A percentile compares a stretch with the other conserved stretches of the same genome.
Evolutionary conservation across 257 asterid species (phyloP).

Genomic region (Petrea volubilis): DNA sequence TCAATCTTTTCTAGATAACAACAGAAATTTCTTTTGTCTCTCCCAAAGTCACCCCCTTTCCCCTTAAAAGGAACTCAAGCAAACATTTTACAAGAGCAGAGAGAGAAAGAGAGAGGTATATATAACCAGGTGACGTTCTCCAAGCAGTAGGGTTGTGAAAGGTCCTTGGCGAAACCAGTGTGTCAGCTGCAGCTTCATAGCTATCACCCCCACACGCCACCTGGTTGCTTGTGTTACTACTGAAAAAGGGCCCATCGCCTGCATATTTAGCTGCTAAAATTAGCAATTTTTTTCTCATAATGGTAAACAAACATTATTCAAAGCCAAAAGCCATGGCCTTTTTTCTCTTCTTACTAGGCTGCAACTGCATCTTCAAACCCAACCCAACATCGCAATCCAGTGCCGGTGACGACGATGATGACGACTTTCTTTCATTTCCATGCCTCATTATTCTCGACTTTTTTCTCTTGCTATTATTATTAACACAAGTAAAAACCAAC

Average conservation of each 20-base stretch:
- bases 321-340: constrained; percentile 14
- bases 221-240: constrained; percentile 22
- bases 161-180: constrained; percentile 20
- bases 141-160: constrained; percentile 12
- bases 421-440: constrained; percentile 27
- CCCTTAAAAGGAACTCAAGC: neutral
- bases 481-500: neutral
- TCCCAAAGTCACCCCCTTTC: neutral
- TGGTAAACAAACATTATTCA: neutral
- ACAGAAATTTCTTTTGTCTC: neutral
- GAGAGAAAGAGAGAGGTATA: neutral
- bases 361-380: constrained; percentile 56
- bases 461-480: neutral
- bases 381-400: constrained; percentile 40
- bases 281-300: neutral
- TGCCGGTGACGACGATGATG: constrained; percentile 17
- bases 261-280: neutral
- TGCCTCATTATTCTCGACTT: constrained; percentile 26
- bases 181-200: constrained; percentile 26
- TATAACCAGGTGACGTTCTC: constrained; percentile 27
- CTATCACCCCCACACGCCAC: constrained; percentile 20
- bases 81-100: neutral
- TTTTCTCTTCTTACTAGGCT: constrained; percentile 16
- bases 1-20: neutral
- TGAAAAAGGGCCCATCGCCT: constrained; percentile 33